These are phyloP conservation scores for Diplogelasinospora grovesii DNA, from an alignment of 495 filamentous ascomycete species.

Conservation along the genomic window DNA sequence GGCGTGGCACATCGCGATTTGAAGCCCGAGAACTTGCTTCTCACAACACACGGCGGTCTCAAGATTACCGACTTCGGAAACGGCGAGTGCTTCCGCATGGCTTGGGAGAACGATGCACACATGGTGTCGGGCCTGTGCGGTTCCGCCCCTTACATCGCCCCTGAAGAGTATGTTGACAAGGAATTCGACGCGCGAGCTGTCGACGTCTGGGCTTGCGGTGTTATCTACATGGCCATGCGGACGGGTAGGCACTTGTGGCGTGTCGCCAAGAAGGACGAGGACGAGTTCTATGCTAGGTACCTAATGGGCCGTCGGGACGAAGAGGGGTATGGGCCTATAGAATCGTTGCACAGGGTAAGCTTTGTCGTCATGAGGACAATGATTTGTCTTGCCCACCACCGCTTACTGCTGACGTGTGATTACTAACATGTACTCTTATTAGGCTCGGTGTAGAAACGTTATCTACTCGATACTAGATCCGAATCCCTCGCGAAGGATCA, in stretches of 20 bases:
- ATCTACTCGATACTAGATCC: constrained; percentile 98
- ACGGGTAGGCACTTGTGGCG: constrained; percentile 95
- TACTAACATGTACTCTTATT: constrained; percentile 12
- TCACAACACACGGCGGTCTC: constrained; percentile 87
- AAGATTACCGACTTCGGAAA: constrained; percentile 99
- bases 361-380: constrained; percentile 13
- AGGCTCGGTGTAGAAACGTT: constrained; percentile 97
- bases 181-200: constrained; percentile 97
- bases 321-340: constrained; percentile 92
- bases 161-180: constrained; percentile 88
- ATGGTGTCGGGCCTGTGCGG: constrained; percentile 97
- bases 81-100: constrained; percentile 99
- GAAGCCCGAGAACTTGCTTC: constrained; percentile 93
- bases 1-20: constrained; percentile 95
- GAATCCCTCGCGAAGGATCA: constrained; percentile 87
- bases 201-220: constrained; percentile 95
- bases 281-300: constrained; percentile 94
- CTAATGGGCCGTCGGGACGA: constrained; percentile 87
- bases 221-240: constrained; percentile 99
- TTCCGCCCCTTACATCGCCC: constrained; percentile 94
- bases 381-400: not conserved
- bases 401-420: constrained; percentile 6
- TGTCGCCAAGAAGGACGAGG: constrained; percentile 89
- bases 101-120: constrained; percentile 95
- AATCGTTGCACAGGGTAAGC: constrained; percentile 91